Evolutionary conservation across 768 basidiomycete species (phyloP).

Genomic region (Rhodotorula graminis): DNA sequence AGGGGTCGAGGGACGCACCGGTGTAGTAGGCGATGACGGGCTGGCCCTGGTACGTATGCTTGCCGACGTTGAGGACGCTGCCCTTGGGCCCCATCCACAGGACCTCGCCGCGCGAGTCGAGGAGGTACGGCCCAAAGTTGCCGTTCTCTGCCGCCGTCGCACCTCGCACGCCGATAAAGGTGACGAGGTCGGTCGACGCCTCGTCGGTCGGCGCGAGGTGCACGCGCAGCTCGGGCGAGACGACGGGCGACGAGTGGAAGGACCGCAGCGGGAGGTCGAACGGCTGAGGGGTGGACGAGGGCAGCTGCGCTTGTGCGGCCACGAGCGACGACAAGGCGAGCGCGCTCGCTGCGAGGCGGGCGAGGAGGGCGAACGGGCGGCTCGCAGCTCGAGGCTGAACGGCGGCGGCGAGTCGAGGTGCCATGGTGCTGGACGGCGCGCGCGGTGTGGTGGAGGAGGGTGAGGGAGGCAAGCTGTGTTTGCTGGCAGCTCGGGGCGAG

Average conservation of each 20-base stretch:
- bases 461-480: too few species aligned
- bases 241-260: neutral
- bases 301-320: neutral
- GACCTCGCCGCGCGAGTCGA: neutral
- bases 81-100: neutral
- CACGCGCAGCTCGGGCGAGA: neutral
- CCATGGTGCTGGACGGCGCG: too few species aligned
- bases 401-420: too few species aligned
- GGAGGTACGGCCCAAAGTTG: neutral
- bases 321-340: neutral
- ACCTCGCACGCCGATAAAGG: neutral
- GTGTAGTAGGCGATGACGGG: slow-evolving; percentile 6
- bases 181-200: neutral
- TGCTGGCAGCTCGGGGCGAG: too few species aligned
- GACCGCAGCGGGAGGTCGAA: neutral
- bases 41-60: neutral
- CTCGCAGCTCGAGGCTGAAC: neutral
- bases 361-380: neutral
- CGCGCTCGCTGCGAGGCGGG: neutral
- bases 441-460: too few species aligned
- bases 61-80: slow-evolving; percentile 3
- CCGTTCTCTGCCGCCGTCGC: neutral
- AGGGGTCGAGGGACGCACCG: neutral
- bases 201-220: neutral
- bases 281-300: neutral